Percentiles rank a stretch among this genome's conserved stretches.
These are phyloP conservation scores for Vitis amurensis DNA, from an alignment of 164 flowering plant genomes.

Conservation along the genomic window DNA sequence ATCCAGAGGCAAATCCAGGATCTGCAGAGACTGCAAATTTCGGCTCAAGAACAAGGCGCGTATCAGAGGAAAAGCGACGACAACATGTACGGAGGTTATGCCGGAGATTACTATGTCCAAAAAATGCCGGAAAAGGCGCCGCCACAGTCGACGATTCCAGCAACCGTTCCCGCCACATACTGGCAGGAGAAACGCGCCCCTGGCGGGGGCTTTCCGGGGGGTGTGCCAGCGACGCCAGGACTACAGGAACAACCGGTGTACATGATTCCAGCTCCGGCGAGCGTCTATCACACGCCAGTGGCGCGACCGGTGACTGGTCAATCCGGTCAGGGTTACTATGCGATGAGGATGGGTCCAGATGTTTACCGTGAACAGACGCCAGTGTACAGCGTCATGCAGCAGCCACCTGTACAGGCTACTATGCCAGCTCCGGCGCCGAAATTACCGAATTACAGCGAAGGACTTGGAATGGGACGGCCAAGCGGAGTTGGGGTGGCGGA, in stretches of 20 bases:
- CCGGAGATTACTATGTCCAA: conserved; percentile 23
- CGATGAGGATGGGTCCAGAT: conserved; percentile 31
- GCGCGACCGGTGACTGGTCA: conserved; percentile 29
- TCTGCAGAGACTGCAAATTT: conserved; percentile 47
- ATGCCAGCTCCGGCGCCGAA: conserved; percentile 12
- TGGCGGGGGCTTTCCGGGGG: conserved; percentile 23
- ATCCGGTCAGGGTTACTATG: conserved; percentile 38
- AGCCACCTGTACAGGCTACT: neutral
- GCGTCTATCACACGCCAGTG: conserved; percentile 29
- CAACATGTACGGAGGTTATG: conserved; percentile 10
- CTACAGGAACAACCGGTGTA: conserved; percentile 36
- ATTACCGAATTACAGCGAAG: conserved; percentile 12
- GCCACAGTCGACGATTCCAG: conserved; percentile 5
- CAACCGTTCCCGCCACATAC: conserved; percentile 19
- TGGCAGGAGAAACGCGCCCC: conserved; percentile 35
- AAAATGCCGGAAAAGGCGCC: conserved; percentile 26
- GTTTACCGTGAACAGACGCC: conserved; percentile 44
- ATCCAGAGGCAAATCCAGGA: conserved; percentile 51
- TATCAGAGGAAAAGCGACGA: conserved; percentile 34
- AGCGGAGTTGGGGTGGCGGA: conserved; percentile 15
- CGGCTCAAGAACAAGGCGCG: conserved; percentile 22
- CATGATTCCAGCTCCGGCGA: conserved; percentile 32
- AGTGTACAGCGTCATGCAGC: conserved; percentile 35
- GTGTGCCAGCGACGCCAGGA: conserved; percentile 12
- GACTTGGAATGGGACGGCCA: conserved; percentile 11